Evolutionary conservation across 1,284 basidiomycete species (phyloP).

Genomic region (Amylostereum areolatum): DNA sequence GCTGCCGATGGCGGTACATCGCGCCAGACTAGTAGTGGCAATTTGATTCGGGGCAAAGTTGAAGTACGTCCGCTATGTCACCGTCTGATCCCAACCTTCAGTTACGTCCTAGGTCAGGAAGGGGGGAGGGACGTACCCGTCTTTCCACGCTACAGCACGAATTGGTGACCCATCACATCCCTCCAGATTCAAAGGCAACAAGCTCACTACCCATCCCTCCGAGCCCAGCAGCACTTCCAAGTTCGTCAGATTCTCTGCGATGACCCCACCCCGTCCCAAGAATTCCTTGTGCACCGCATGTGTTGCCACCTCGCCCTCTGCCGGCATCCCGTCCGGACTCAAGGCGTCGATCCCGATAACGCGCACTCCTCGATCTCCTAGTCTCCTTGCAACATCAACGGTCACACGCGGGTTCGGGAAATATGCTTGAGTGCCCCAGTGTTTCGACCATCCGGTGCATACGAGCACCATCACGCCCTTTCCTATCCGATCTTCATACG

Average conservation of each 20-base stretch:
- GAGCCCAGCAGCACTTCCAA: slow-evolving; percentile 15
- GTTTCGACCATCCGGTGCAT: slow-evolving; percentile 19
- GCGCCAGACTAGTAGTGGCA: no score
- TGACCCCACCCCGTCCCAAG: slow-evolving; percentile 11
- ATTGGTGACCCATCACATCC: slow-evolving; percentile 22
- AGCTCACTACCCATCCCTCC: slow-evolving; percentile 11
- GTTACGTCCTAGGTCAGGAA: no score
- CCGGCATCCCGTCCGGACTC: slow-evolving; percentile 22
- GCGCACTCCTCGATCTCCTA: slow-evolving; percentile 14
- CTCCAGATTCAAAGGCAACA: slow-evolving; percentile 17
- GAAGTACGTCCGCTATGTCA: no score
- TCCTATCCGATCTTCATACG: slow-evolving; percentile 6
- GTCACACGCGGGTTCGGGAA: slow-evolving; percentile 14
- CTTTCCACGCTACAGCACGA: slow-evolving; percentile 17
- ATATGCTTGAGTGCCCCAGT: slow-evolving; percentile 15
- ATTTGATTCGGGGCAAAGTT: no score
- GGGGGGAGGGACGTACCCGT: no score
- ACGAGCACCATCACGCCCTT: slow-evolving; percentile 13
- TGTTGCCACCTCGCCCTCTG: background rate
- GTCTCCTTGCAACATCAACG: slow-evolving; percentile 11
- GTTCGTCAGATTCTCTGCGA: slow-evolving; percentile 20
- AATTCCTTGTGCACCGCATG: slow-evolving; percentile 7
- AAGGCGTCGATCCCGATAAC: slow-evolving; percentile 18
- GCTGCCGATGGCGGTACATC: no score
- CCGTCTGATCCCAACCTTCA: no score